Evolutionary conservation across 306 rosid genomes (phyloP).

Genomic region (Alnus rubra): DNA sequence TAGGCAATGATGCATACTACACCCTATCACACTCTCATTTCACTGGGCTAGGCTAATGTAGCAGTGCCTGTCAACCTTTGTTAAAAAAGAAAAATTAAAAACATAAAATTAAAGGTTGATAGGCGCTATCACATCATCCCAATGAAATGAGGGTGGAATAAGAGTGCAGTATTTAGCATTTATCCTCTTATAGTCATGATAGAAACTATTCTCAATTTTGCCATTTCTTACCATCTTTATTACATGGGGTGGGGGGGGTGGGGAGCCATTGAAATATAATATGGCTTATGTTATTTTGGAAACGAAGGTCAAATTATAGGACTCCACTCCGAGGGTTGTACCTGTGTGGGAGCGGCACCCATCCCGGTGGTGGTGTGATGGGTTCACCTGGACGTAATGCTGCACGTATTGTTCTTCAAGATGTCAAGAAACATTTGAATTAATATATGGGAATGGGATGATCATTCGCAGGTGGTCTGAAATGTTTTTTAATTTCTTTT

Average conservation of each 20-base stretch:
- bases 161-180: too few relatives aligned
- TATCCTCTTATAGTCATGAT: not conserved
- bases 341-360: conserved; percentile 82
- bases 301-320: conserved; percentile 72
- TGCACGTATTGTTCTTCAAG: conserved; percentile 69
- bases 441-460: not conserved
- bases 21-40: too few relatives aligned
- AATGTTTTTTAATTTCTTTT: not conserved
- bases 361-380: conserved; percentile 99
- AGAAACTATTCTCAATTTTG: not conserved
- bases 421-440: conserved; percentile 32
- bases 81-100: too few relatives aligned
- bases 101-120: too few relatives aligned
- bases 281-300: conserved; percentile 24
- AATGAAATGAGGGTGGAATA: too few relatives aligned
- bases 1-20: too few relatives aligned
- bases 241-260: too few relatives aligned
- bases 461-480: not conserved
- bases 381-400: conserved; percentile 94
- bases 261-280: not conserved
- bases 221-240: not conserved
- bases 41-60: too few relatives aligned
- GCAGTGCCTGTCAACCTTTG: too few relatives aligned
- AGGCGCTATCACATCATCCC: too few relatives aligned
- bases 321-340: conserved; percentile 73